Evolutionary conservation across 805 yeast species (phyloP).

Genomic region (Teunomyces gatunensis): DNA sequence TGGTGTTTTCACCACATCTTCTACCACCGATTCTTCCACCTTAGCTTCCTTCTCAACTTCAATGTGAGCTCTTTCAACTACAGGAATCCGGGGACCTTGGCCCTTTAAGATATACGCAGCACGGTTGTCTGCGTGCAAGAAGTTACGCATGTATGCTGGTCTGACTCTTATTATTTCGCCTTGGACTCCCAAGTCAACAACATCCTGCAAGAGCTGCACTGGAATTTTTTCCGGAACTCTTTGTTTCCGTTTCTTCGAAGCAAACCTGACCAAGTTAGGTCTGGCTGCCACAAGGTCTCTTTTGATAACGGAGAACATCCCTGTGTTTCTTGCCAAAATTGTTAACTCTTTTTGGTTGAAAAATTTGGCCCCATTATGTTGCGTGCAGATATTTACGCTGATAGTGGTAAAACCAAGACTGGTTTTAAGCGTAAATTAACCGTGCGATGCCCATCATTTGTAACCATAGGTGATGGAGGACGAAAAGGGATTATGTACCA

Average conservation of each 20-base stretch:
- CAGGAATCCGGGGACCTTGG: slow-evolving; percentile 39
- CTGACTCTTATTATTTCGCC: slow-evolving; percentile 77
- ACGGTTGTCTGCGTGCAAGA: slow-evolving; percentile 64
- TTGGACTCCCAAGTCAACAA: slow-evolving; percentile 57
- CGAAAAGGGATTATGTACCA: slow-evolving; percentile 21
- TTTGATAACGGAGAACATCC: slow-evolving; percentile 1
- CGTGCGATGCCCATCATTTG: neutral
- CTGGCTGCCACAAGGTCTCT: slow-evolving; percentile 3
- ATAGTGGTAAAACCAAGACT: neutral
- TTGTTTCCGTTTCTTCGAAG: slow-evolving; percentile 11
- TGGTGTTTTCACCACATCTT: neutral
- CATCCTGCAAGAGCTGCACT: slow-evolving; percentile 74
- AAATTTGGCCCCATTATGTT: slow-evolving; percentile 1
- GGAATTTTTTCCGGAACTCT: slow-evolving; percentile 44
- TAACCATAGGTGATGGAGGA: slow-evolving; percentile 5
- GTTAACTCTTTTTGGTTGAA: neutral
- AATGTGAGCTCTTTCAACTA: slow-evolving; percentile 25
- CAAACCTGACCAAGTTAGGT: slow-evolving; percentile 10
- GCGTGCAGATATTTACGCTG: slow-evolving; percentile 3
- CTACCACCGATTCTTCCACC: slow-evolving; percentile 3
- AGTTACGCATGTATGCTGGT: slow-evolving; percentile 82
- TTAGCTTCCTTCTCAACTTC: neutral
- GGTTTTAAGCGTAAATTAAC: neutral
- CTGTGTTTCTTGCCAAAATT: neutral
- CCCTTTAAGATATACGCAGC: slow-evolving; percentile 60